Conservation (phyloP, 2,329 filamentous ascomycete species). For the Coniochaeta sp. region DNA sequence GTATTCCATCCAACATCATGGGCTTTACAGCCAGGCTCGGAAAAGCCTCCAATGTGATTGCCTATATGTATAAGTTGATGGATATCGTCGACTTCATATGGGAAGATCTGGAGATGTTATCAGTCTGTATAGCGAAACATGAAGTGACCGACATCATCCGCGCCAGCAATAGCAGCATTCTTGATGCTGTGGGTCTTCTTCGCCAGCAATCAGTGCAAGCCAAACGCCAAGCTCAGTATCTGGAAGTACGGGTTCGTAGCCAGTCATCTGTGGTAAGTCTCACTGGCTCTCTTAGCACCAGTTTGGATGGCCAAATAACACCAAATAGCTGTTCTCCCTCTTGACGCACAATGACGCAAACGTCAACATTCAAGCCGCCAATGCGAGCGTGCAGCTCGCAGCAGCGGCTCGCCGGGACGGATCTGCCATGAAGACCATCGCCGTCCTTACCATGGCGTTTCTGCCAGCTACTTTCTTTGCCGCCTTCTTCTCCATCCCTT, state of each 20-base stretch:
- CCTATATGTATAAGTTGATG: neutral
- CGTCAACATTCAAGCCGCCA: neutral
- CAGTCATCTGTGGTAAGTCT: neutral
- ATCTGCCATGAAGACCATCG: neutral
- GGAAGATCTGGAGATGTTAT: neutral
- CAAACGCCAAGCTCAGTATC: neutral
- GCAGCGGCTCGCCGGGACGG: neutral
- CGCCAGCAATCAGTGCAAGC: neutral
- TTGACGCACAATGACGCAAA: constrained; percentile 3
- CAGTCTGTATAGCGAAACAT: too few species aligned
- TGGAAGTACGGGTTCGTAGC: neutral
- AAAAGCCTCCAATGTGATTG: neutral
- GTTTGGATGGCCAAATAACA: neutral
- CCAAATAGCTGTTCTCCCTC: constrained; percentile 1
- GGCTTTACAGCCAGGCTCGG: neutral
- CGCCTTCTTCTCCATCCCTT: constrained; percentile 17
- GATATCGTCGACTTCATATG: neutral
- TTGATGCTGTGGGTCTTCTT: neutral
- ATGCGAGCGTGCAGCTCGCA: neutral
- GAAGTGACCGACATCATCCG: neutral
- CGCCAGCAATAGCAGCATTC: neutral
- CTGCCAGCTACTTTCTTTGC: constrained; percentile 30
- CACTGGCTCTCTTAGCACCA: too few species aligned
- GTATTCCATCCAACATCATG: neutral
- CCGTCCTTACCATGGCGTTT: constrained; percentile 26